A percentile compares a stretch with the other conserved stretches of the same genome.
phyloP scores from a whole-genome alignment of 805 yeast genomes.

The Alloascoidea africana region DNA sequence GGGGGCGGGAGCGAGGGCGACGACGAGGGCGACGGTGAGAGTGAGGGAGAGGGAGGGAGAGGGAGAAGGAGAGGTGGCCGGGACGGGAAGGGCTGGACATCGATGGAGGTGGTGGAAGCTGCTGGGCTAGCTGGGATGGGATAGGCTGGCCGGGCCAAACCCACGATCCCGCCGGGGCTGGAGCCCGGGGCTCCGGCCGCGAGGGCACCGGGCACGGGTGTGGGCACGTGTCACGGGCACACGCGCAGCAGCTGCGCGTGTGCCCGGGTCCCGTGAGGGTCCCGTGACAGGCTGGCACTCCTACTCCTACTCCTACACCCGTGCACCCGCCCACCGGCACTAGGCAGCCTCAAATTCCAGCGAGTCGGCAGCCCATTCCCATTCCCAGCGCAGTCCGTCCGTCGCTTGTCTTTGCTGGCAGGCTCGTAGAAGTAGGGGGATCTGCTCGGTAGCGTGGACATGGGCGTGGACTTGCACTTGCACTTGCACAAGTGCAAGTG shows the following conservation, averaged over 20 bases:
- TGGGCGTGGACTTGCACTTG: too few species aligned
- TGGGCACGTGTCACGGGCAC: neutral
- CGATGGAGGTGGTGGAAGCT: neutral
- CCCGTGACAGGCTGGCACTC: neutral
- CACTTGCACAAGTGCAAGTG: too few species aligned
- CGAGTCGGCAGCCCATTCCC: too few species aligned
- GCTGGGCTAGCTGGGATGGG: conserved; percentile 1
- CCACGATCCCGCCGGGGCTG: conserved; percentile 16
- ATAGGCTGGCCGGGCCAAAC: conserved; percentile 28
- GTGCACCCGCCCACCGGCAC: neutral
- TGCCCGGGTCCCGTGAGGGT: neutral
- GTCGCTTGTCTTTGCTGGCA: too few species aligned
- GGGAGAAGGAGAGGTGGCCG: too few species aligned
- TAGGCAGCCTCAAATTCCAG: too few species aligned
- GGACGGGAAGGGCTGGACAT: neutral
- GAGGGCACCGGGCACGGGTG: neutral
- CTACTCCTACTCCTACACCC: neutral
- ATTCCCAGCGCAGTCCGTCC: too few species aligned
- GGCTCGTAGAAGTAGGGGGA: too few species aligned
- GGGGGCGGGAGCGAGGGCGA: conserved; percentile 1
- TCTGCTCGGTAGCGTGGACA: too few species aligned
- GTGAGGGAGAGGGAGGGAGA: too few species aligned
- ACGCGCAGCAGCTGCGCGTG: neutral
- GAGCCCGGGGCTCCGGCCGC: conserved; percentile 1
- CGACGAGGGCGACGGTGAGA: neutral